These are phyloP conservation scores for Paracamarosporium sp. DNA, from an alignment of 2,329 filamentous ascomycete genomes.

Conservation along the genomic window DNA sequence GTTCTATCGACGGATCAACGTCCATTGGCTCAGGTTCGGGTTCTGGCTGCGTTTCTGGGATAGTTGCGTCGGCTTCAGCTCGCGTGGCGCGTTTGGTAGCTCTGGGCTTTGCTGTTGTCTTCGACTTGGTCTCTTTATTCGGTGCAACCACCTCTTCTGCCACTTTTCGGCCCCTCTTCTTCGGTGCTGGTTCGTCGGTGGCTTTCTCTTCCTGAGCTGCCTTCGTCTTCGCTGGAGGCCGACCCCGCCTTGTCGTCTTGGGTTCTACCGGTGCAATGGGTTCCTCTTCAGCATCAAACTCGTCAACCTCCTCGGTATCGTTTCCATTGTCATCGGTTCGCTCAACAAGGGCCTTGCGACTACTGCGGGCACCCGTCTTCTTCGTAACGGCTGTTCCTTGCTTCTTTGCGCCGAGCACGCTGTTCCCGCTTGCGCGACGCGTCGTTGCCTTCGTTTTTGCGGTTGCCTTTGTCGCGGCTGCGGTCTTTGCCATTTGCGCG, in stretches of 20 bases:
- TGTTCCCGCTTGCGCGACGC: constrained; percentile 46
- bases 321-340: constrained; percentile 47
- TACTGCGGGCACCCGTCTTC: constrained; percentile 36
- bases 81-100: constrained; percentile 40
- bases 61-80: constrained; percentile 38
- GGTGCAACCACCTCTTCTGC: constrained; percentile 27
- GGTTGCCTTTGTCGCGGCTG: constrained; percentile 35
- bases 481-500: constrained; percentile 30
- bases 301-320: constrained; percentile 55
- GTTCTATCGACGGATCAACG: constrained; percentile 47
- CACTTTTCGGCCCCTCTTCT: constrained; percentile 40
- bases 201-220: constrained; percentile 23
- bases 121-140: constrained; percentile 30
- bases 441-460: constrained; percentile 44
- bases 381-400: constrained; percentile 44
- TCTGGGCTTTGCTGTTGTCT: constrained; percentile 31
- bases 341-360: constrained; percentile 52
- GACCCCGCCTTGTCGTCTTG: constrained; percentile 50
- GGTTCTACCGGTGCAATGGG: constrained; percentile 28
- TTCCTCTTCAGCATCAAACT: constrained; percentile 39
- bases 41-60: constrained; percentile 55
- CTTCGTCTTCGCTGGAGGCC: constrained; percentile 66
- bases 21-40: constrained; percentile 48
- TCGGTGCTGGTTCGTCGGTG: constrained; percentile 26
- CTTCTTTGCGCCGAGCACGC: constrained; percentile 46